Evolutionary conservation across 179 eudicot species (phyloP), one percentile per base, ranked within the genome.

Genomic region (Spergularia azorica): DNA sequence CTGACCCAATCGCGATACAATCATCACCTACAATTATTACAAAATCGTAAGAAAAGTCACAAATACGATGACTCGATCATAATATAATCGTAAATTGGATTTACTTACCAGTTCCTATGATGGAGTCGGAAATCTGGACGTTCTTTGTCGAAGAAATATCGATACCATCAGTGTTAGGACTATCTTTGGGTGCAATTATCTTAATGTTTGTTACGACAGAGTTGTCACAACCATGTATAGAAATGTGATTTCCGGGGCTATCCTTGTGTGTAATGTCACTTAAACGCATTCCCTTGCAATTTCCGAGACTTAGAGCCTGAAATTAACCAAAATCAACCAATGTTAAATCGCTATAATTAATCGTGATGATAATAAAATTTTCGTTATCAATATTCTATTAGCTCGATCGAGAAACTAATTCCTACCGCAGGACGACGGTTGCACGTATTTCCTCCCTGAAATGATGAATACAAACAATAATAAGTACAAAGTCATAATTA

Each of bases 161-260:
- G 38, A 88, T 88, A 13, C 91, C 91, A 76, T 88, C 91, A 0
- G 89, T 88, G 79, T 87, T 87, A 2, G 86, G 88, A 60, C 89
- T 86, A 18, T 79, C 64, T 39, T 21, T 58, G 0, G 89, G 91
- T n/a, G 89, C 85, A 11, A 11, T 71, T 10, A 86, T 78, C 43
- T 50, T n/a, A 4, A 74, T 15, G 60, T 79, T 74, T 38, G 78
- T 67, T 38, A 74, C 1, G 52, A 54, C 61, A 0, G 82, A 17
- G 39, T 74, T 38, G 20, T 74, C 59, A 48, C 63, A 58, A 18
- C 18, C 46, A 1, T 8, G 0, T 1, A 79, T 5, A 12, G 3
- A 1, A 13, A 79, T 51, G 63, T 79, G 82, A 6, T 4, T 10
- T 20, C 48, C 36, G 0, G 78, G 78, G 51, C 74, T 60, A 52